These are phyloP conservation scores for Mitosporidium daphniae DNA, from an alignment of 371 early-diverging fungal genomes.

Conservation along the genomic window DNA sequence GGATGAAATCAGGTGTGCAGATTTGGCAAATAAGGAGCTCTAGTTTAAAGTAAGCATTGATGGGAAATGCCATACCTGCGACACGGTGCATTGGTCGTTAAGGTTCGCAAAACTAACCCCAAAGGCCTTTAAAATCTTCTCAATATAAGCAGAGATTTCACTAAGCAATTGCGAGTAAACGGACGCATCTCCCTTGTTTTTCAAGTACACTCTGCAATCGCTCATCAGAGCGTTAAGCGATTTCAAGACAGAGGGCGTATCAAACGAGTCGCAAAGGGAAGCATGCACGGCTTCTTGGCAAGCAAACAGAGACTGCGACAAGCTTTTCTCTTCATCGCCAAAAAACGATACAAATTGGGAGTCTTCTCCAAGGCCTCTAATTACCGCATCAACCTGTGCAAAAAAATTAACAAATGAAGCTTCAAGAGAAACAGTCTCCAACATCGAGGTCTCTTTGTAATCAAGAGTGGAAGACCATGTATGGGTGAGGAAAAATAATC, in stretches of 20 bases:
- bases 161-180: constrained; percentile 5
- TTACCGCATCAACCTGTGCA: constrained; percentile 21
- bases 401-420: constrained; percentile 20
- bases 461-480: constrained; percentile 63
- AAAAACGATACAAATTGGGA: constrained; percentile 1
- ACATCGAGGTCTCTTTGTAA: constrained; percentile 37
- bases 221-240: constrained; percentile 37
- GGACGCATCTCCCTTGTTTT: constrained; percentile 5
- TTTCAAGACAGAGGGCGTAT: constrained; percentile 43
- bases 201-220: constrained; percentile 35
- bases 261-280: constrained; percentile 66
- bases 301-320: constrained; percentile 9
- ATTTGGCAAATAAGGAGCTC: neutral
- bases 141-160: neutral
- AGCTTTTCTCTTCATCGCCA: constrained; percentile 1
- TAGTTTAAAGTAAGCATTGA: neutral
- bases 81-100: neutral
- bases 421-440: constrained; percentile 44
- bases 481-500: constrained; percentile 64
- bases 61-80: neutral
- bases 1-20: neutral
- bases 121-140: constrained; percentile 5
- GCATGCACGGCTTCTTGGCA: constrained; percentile 28
- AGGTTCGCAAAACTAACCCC: neutral
- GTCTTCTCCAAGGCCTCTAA: constrained; percentile 19